Base-by-base conservation (phyloP, 352 stramenopile genomes). In the Aphanomyces cochlioides region DNA sequence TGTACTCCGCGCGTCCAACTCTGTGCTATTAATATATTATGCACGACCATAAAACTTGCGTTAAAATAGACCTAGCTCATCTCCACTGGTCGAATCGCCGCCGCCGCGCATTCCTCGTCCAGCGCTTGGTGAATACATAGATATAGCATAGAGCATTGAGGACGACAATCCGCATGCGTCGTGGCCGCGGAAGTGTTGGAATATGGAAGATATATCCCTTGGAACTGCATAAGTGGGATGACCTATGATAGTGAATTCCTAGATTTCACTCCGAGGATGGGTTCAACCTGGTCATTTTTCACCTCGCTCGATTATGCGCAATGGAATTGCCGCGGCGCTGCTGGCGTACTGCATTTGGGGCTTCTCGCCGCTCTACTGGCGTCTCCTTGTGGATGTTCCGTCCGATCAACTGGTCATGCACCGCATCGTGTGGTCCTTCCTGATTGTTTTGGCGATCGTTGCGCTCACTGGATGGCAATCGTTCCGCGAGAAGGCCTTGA, bases 361-460 rank as follows among this genome's bases (percentile, higher is more conserved):
- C 19, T 70, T 70, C 64, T 56, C 53, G 40, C 64, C 64, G 17
- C 39, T 70, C 36, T 70, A 70, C 39, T 70, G 64, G 64, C 53
- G 53, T 8, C 64, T 61, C 15, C 64, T 70, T 12, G n/a, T 58
- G n/a, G 64, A 70, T 19, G 64, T 70, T 19, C 53, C 53, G 12
- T 47, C 64, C 13, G 53, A 70, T 21, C 43, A 70, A 36, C 54
- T 70, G 4, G 53, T 70, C 28, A 19, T 61, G 10, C 64, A 70
- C 39, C 64, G 64, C 48, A 56, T 70, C 5, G 64, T 63, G 4
- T 70, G 64, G 64, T 70, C 64, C 34, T 70, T 61, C 19, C 7
- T 56, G 38, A 70, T 70, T 47, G 19, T 70, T 8, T 12, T 70
- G 12, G 37, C 21, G 5, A 61, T 70, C 34, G 36, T 70, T 5